Evolutionary conservation across 495 filamentous ascomycete species (phyloP), one percentile per base, ranked within the genome.

Genomic region (Cairneyella variabilis): DNA sequence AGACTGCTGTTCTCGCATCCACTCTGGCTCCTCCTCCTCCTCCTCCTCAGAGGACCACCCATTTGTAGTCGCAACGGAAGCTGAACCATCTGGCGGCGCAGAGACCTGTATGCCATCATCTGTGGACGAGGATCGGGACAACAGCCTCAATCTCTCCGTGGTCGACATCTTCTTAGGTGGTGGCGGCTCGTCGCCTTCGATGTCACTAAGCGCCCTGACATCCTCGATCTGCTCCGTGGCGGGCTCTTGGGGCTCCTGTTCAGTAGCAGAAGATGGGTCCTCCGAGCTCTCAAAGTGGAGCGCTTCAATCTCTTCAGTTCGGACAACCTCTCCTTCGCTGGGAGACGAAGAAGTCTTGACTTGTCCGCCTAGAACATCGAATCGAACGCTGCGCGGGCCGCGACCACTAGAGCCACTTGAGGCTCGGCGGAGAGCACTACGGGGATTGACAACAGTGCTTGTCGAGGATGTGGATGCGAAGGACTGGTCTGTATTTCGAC

Each of bases 341-440:
- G n/a, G n/a, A n/a, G n/a, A n/a, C n/a, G n/a, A n/a, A 41, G 38
- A 41, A 20, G 38, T 41, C 2, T 23, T 45, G 16, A 45, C 41
- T n/a, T 79, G 76, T 55, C 71, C 67, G 25, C 75, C 76, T 54
- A 69, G 65, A 25, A 78, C 68, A 22, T 77, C 71, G 46, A 81
- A 81, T 20, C 77, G 76, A 21, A 81, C 77, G 45, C 75, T 67
- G 11, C 76, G 71, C 3, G 76, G 76, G 51, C 77, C 79, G 38
- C 66, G 64, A 38, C 30, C 52, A 32, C 72, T 77, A 18, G 58
- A 62, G 14, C 70, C 71, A 44, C 56, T 66, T 12, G 75, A 78
- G 11, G 72, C 67, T 36, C 76, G 68, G 22, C 77, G 72, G 25
- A 79, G 61, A 32, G 76, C 76, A 54, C 77, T 79, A 28, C 75